Percentiles rank a stretch among this genome's conserved stretches.
Conservation (phyloP, 106 monocot genomes). For the Cymbidium sinense region DNA sequence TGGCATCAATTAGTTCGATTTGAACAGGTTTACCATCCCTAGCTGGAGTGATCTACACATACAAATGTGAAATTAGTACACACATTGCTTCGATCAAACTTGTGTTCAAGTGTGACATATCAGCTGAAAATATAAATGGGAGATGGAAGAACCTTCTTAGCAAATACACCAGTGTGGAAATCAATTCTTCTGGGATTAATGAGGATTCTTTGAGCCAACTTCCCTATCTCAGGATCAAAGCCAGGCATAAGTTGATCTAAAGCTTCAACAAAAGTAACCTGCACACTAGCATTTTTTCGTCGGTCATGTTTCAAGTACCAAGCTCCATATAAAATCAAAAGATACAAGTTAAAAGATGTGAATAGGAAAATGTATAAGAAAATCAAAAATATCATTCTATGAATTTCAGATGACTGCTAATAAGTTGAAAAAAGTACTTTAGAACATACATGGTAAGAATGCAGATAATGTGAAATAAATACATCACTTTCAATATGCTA, state of each 20-base stretch:
- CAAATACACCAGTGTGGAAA: slow-evolving; percentile 90
- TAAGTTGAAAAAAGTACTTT: neutral
- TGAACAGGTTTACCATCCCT: slow-evolving; percentile 97
- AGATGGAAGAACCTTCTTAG: slow-evolving; percentile 61
- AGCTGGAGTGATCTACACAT: slow-evolving; percentile 87
- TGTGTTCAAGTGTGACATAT: neutral
- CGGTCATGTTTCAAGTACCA: neutral
- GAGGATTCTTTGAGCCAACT: slow-evolving; percentile 90
- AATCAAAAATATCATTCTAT: slow-evolving; percentile 3
- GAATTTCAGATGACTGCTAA: neutral
- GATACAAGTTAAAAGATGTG: neutral
- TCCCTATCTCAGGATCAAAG: slow-evolving; percentile 98
- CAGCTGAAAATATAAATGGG: neutral
- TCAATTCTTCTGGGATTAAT: slow-evolving; percentile 93
- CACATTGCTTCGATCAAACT: neutral
- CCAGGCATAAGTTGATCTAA: slow-evolving; percentile 99
- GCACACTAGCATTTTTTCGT: neutral
- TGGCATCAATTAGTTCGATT: slow-evolving; percentile 96
- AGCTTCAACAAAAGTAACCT: slow-evolving; percentile 98
- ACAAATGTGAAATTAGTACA: slow-evolving; percentile 4
- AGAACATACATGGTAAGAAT: neutral
- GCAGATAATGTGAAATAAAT: neutral
- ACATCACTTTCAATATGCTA: neutral
- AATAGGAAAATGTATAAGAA: neutral
- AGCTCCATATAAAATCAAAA: neutral